Conservation (phyloP, 73 alveolate species). For the Paramecium pentaurelia region DNA sequence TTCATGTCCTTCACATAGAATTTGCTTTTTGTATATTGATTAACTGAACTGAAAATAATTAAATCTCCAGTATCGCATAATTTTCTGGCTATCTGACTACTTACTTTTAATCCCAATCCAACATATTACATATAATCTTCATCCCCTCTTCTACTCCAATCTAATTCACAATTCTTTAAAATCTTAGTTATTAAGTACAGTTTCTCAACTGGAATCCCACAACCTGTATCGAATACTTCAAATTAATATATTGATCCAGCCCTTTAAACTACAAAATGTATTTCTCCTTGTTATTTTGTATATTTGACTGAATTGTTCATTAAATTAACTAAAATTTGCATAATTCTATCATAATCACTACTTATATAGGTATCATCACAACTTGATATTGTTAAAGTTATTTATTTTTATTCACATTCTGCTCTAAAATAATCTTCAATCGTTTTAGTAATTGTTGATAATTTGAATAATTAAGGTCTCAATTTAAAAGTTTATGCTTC, state of each 20-base stretch:
- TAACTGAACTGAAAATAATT: not conserved
- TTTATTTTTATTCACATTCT: not conserved
- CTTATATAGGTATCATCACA: not conserved
- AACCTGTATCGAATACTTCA: conserved; percentile 4
- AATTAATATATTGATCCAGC: conserved; percentile 12
- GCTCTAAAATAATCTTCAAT: not conserved
- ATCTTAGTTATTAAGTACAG: not conserved
- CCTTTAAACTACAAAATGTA: not conserved
- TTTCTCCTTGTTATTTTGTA: not conserved
- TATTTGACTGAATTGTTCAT: conserved; percentile 24
- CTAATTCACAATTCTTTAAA: not conserved
- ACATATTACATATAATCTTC: conserved; percentile 3
- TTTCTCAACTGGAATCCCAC: conserved; percentile 27
- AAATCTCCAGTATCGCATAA: not conserved
- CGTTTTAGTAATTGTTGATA: not conserved
- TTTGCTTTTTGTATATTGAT: not conserved
- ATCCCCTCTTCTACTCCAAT: not conserved
- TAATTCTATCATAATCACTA: conserved; percentile 18
- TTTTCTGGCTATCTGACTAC: not conserved
- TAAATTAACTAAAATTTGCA: conserved; percentile 24
- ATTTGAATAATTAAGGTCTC: not conserved
- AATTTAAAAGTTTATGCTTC: conserved; percentile 37
- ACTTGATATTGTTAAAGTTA: not conserved
- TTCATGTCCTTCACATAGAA: not conserved
- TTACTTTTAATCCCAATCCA: not conserved